Conservation (phyloP, 1,284 basidiomycete species). For the Laetiporus sulphureus region DNA sequence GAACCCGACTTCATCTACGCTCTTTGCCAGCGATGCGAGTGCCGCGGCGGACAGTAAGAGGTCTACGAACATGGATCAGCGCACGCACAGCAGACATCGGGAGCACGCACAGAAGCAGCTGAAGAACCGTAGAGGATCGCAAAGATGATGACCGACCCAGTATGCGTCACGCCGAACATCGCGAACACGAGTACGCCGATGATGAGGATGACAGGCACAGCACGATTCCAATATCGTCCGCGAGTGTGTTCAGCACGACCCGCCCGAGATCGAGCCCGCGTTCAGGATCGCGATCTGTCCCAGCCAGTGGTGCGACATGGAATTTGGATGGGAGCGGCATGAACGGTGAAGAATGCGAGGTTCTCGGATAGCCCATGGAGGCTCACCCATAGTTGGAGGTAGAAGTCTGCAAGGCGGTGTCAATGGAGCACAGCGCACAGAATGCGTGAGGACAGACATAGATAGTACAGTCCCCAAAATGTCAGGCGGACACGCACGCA, state of each 20-base stretch:
- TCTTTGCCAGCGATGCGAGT: neutral
- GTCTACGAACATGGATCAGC: constrained; percentile 16
- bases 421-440: neutral
- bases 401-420: constrained; percentile 11
- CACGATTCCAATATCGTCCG: constrained; percentile 17
- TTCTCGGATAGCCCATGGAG: constrained; percentile 14
- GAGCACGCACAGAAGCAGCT: constrained; percentile 15
- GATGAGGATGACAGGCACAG: constrained; percentile 7
- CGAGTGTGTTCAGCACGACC: constrained; percentile 12
- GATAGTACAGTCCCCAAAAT: constrained; percentile 5
- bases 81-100: neutral
- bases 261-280: constrained; percentile 11
- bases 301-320: neutral
- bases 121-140: constrained; percentile 21
- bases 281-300: constrained; percentile 18
- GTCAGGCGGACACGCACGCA: neutral
- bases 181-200: constrained; percentile 15
- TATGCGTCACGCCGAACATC: constrained; percentile 14
- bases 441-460: constrained; percentile 5
- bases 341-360: constrained; percentile 17
- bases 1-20: neutral
- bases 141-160: constrained; percentile 13
- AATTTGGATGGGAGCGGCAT: neutral
- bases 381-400: constrained; percentile 21
- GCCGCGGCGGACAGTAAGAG: neutral